Evolutionary conservation across 1,139 yeast species (phyloP), one percentile per base, ranked within the genome.

Genomic region (Candida sp.): DNA sequence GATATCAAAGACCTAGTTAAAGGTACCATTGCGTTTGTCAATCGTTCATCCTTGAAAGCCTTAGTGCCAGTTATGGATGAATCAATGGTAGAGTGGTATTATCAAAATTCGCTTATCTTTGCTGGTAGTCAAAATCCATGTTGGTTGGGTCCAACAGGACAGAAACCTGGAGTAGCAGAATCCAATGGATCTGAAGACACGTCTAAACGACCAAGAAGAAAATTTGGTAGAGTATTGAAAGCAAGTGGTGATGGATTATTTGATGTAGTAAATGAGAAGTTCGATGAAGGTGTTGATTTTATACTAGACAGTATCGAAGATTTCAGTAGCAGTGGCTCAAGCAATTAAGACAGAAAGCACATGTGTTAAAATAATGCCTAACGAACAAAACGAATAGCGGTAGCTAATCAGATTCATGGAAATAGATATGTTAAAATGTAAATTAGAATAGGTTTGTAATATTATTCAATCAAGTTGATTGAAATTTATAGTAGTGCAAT

Each of bases 11-110:
- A 72, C 11, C 50, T 77, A 39, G 89, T 87, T 5, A 82, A 81
- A 54, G 90, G 95, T 8, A 79, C 90, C 1, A 78, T 90, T 32
- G 82, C 83, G 40, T 88, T 85, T 57, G 70, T 85, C 22, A 89
- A 84, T 50, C 73, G 83, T 43, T 75, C 84, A 2, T 74, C 76
- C 19, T 68, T 91, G 54, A 82, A 87, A 54, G 82, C 96, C 0
- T 76, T 91, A 44, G 87, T 87, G 6, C 93, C 97, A 5, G 77
- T 88, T 33, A 83, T 90, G 64, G 97, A 91, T 62, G 98, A 93
- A 62, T 80, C 87, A 25, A 77, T 87, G 70, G 79, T 87, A 19
- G 97, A 90, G 55, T 91, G 98, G 97, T 93, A 83, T 61, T 90
- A 84, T 66, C 84, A 84, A 51, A 87, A 88, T 54, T 88, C 97